Conservation (phyloP, 2,329 filamentous ascomycete genomes). For the Aspergillus pseudoterreus region DNA sequence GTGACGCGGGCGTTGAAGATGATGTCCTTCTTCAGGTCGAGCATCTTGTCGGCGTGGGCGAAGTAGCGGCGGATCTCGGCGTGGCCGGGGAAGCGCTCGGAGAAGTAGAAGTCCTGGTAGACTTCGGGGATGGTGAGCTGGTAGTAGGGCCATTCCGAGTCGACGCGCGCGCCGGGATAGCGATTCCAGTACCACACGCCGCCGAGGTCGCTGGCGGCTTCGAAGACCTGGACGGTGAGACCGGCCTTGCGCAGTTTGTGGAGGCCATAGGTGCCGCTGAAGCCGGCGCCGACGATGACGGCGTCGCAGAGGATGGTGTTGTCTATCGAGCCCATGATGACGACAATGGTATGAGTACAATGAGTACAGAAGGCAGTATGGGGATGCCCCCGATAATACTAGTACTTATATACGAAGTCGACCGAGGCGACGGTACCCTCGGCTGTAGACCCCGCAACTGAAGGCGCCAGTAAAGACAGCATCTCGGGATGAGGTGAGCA, state of each 20-base stretch:
- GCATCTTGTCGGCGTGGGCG: conserved; percentile 42
- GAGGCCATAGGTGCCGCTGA: conserved; percentile 34
- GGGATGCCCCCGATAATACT: too few relatives aligned
- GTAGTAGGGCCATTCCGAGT: not conserved
- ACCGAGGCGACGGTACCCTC: not conserved
- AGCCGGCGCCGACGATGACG: conserved; percentile 40
- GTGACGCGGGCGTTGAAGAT: conserved; percentile 38
- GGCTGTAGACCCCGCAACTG: too few relatives aligned
- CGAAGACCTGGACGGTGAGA: conserved; percentile 35
- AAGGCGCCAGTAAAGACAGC: too few relatives aligned
- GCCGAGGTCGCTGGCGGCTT: conserved; percentile 24
- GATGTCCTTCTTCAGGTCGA: conserved; percentile 43
- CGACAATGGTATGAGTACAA: not conserved
- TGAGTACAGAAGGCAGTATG: not conserved
- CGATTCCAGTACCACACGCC: not conserved
- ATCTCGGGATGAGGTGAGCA: too few relatives aligned
- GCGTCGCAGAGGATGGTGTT: conserved; percentile 42
- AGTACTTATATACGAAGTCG: not conserved
- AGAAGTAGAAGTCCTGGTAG: conserved; percentile 46
- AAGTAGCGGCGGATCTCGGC: conserved; percentile 47
- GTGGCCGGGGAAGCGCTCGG: conserved; percentile 24
- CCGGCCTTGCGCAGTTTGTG: conserved; percentile 38
- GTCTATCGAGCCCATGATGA: not conserved
- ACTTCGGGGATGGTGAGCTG: conserved; percentile 44
- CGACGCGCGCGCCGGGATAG: not conserved